Evolutionary conservation across 306 rosid species (phyloP).

Genomic region (Vicia villosa): DNA sequence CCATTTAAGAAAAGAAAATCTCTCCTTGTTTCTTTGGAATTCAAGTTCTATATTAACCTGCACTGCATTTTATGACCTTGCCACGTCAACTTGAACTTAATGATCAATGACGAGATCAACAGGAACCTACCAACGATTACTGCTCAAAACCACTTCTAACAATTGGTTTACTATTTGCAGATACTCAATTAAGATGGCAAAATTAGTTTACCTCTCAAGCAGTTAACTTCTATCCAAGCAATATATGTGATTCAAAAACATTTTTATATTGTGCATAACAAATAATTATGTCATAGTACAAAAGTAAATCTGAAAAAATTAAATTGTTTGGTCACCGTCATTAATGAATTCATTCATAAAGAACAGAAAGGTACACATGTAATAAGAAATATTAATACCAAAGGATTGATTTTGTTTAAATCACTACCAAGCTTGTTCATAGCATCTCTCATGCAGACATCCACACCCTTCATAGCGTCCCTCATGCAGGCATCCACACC

Average conservation of each 20-base stretch:
- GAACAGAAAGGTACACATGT: neutral
- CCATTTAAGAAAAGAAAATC: conserved; percentile 94
- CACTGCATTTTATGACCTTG: conserved; percentile 82
- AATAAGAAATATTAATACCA: conserved; percentile 53
- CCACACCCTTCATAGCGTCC: too few relatives aligned
- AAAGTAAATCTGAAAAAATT: neutral
- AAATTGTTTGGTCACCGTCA: conserved; percentile 18
- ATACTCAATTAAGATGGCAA: neutral
- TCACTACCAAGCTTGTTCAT: conserved; percentile 93
- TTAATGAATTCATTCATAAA: conserved; percentile 19
- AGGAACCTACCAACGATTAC: conserved; percentile 79
- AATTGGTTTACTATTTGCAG: conserved; percentile 16
- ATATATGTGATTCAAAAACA: neutral
- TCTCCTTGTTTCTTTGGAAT: conserved; percentile 85
- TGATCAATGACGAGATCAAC: conserved; percentile 95
- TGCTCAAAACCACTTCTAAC: too few relatives aligned
- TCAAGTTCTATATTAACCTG: conserved; percentile 95
- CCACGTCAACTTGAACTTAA: conserved; percentile 91
- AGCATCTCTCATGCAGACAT: conserved; percentile 98
- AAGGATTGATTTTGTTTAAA: conserved; percentile 88
- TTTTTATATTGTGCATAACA: neutral
- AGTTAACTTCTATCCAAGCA: conserved; percentile 1
- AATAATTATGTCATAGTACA: neutral
- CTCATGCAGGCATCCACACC: too few relatives aligned
- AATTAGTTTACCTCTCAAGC: neutral